Evolutionary conservation across 2,329 filamentous ascomycete species (phyloP), one percentile per base, ranked within the genome.

Genomic region (Beauveria bassiana): DNA sequence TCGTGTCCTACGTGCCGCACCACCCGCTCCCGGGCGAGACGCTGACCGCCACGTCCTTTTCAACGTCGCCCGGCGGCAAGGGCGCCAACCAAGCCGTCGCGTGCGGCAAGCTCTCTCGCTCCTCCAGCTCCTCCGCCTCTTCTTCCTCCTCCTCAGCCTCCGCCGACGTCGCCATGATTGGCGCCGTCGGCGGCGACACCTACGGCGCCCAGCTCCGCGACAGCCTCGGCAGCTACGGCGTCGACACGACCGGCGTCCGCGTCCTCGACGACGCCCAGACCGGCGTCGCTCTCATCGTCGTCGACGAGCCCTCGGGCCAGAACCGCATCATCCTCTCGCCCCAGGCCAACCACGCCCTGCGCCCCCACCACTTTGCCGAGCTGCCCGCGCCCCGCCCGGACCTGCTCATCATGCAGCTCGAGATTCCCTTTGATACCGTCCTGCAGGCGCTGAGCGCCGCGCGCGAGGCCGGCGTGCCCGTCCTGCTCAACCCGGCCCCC

Each of bases 41-140:
- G 3, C 81, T 98, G 57, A 93, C 90, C 2, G 84, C 91, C 53
- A 86, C 79, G 66, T 86, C 85, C 22, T 96, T 96, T 77, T 82
- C 82, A 70, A 91, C 88, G 42, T 92, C 89, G 49, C 87, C 89
- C 34, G 95, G 93, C 68, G 93, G 95, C 62, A 99, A 99, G 77
- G 93, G 93, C 65, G 92, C 93, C 64, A 98, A 98, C 78, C 93
- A 98, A 78, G 93, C 92, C 63, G 90, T 96, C 61, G 91, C 92
- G 26, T 92, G 89, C 75, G 90, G 88, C 56, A 90, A 93, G 65
- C 84, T 96, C 56, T 95, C 90, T 1, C 83, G 88, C 53, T 70
- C 80, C 31, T 67, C 71, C 38, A 63, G n/a, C 20, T 22, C 71
- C 53, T 70, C 80, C 31, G 67, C 71, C 38, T 63, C 70, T 7